Evolutionary conservation across 169 alveolate genomes (phyloP), one percentile per base, ranked within the genome.

Genomic region (Cryptosporidium ubiquitum): DNA sequence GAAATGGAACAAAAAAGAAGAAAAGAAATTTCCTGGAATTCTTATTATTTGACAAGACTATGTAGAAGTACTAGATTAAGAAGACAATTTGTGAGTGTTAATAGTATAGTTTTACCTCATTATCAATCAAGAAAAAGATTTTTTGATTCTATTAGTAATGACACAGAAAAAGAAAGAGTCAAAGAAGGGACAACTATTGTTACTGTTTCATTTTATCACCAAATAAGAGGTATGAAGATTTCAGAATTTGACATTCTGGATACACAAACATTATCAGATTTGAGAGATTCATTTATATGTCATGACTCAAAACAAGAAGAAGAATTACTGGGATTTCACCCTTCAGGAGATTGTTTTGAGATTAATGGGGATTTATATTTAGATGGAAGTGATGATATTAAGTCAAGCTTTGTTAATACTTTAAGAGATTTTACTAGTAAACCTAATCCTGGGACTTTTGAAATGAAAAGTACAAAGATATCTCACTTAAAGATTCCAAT

Each of bases 331-430:
- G 71, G 85, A 69, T 85, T 84, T 58, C 57, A 64, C 10, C 49
- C 89, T n/a, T 3, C 73, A 1, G 97, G 96, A 9, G 93, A 95
- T n/a, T 91, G 96, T 37, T 95, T 93, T 68, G 91, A 89, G 84
- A 85, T 95, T 55, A 94, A 94, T 74, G 97, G 97, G 4, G 94
- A 91, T 44, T 91, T 95, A 3, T 95, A 93, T 69, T 93, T 95
- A 1, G 96, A 95, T 68, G 94, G 85, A 23, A 94, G 92, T 2
- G 39, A 85, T 31, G 96, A 93, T 47, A 89, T 92, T 66, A 84
- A 86, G 35, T 42, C 84, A 5, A 57, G 58, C 73, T 75, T 69
- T 74, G 42, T 33, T 74, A 47, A 47, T 57, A 40, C 86, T 84
- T 84, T 79, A 84, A 9, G 86, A 55, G 91, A 74, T 52, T 33